Evolutionary conservation across 768 basidiomycete species (phyloP).

Genomic region (Antrodiella citrinella): DNA sequence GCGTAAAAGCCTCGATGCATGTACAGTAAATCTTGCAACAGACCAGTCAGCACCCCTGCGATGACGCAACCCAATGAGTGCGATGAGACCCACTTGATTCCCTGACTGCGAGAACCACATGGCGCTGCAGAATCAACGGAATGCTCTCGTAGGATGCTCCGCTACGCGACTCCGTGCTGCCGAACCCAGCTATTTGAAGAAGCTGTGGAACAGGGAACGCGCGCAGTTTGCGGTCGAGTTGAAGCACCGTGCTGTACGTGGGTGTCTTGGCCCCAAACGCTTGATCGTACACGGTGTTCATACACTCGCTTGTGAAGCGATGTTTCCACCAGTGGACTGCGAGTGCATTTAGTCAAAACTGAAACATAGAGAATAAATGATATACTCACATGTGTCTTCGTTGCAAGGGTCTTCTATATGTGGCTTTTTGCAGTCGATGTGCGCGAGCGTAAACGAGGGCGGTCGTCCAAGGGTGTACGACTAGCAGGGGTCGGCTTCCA

Average conservation of each 20-base stretch:
- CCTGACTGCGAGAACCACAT: slow-evolving; percentile 56
- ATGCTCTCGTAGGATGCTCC: slow-evolving; percentile 30
- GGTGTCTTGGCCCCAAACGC: slow-evolving; percentile 60
- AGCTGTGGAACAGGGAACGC: slow-evolving; percentile 55
- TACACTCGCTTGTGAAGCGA: slow-evolving; percentile 53
- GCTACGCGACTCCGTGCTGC: slow-evolving; percentile 23
- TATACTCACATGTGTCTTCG: slow-evolving; percentile 45
- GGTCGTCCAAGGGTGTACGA: slow-evolving; percentile 66
- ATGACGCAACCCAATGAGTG: not conserved
- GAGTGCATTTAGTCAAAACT: no score
- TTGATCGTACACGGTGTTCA: slow-evolving; percentile 58
- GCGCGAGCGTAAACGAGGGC: slow-evolving; percentile 50
- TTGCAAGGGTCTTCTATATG: slow-evolving; percentile 35
- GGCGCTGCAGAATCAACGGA: slow-evolving; percentile 59
- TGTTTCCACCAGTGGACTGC: slow-evolving; percentile 58
- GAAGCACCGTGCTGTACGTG: slow-evolving; percentile 53
- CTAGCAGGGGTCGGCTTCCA: slow-evolving; percentile 24
- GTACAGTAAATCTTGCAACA: slow-evolving; percentile 56
- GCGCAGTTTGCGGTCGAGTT: slow-evolving; percentile 59
- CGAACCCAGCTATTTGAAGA: slow-evolving; percentile 58
- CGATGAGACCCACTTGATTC: slow-evolving; percentile 45
- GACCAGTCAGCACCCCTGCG: not conserved
- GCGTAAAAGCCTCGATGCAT: slow-evolving; percentile 75
- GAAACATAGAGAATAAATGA: not conserved
- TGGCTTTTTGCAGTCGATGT: slow-evolving; percentile 50